phyloP scores from a whole-genome alignment of 1,284 basidiomycete species.

The Malassezia globosa region DNA sequence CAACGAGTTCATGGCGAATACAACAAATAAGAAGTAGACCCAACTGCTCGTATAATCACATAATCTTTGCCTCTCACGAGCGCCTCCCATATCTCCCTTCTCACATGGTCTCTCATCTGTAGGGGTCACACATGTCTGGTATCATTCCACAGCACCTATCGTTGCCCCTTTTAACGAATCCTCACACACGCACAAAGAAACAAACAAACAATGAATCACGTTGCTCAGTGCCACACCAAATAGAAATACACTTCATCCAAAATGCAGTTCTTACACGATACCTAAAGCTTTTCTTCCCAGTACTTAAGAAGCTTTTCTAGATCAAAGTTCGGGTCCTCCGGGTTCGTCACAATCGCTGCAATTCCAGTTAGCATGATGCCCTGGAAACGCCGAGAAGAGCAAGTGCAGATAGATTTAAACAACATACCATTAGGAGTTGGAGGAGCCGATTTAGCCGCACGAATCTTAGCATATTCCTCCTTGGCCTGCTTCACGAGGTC shows the following conservation, averaged over 20 bases:
- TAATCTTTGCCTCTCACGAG: too few species aligned
- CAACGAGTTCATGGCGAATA: not conserved
- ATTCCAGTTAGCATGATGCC: not conserved
- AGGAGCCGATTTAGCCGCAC: constrained; percentile 22
- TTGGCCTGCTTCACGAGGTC: constrained; percentile 70
- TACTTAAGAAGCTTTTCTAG: constrained; percentile 11
- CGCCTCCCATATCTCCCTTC: too few species aligned
- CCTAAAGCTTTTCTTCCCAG: constrained; percentile 11
- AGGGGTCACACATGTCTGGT: too few species aligned
- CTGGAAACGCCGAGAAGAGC: not conserved
- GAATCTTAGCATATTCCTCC: constrained; percentile 66
- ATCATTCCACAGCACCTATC: too few species aligned
- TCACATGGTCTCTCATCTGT: too few species aligned
- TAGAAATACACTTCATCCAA: not conserved
- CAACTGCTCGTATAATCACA: too few species aligned
- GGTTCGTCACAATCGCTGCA: constrained; percentile 10
- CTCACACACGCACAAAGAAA: too few species aligned
- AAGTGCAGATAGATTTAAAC: not conserved
- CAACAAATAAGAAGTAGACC: not conserved
- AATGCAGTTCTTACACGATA: not conserved
- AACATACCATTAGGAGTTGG: not conserved
- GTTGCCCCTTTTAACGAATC: too few species aligned
- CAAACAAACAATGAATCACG: too few species aligned
- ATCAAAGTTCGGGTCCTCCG: constrained; percentile 19
- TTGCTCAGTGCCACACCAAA: too few species aligned